A percentile compares a stretch with the other conserved stretches of the same genome.
These are phyloP conservation scores for Euphorbia lathyris DNA, from an alignment of 345 rosid species.

Conservation along the genomic window DNA sequence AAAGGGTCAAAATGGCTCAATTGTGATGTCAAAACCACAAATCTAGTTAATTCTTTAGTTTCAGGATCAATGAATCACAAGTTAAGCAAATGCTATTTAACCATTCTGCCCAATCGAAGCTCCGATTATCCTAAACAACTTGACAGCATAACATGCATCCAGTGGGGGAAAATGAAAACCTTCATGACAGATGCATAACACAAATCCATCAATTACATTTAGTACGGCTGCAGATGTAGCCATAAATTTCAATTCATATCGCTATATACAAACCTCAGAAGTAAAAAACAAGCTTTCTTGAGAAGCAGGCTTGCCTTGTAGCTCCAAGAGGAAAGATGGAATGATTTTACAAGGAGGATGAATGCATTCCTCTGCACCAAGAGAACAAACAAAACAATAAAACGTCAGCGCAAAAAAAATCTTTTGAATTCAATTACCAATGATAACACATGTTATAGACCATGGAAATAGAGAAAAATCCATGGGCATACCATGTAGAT, in stretches of 20 bases:
- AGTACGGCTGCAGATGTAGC: neutral
- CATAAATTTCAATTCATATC: slow-evolving; percentile 4
- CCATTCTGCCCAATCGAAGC: neutral
- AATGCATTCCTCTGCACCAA: slow-evolving; percentile 39
- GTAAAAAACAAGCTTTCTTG: slow-evolving; percentile 37
- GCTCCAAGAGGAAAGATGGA: slow-evolving; percentile 24
- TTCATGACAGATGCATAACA: neutral
- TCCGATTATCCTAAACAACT: neutral
- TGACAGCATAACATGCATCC: neutral
- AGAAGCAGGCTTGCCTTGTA: slow-evolving; percentile 27
- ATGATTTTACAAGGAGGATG: slow-evolving; percentile 30
- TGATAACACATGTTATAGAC: too few relatives aligned
- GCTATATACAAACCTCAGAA: slow-evolving; percentile 39
- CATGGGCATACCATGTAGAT: too few relatives aligned
- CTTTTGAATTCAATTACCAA: neutral
- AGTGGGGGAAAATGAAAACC: neutral
- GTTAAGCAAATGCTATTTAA: neutral
- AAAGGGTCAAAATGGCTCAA: neutral
- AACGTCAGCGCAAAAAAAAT: neutral
- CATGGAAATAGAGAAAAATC: too few relatives aligned
- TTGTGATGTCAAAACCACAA: neutral
- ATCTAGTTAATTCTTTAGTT: neutral
- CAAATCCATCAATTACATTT: neutral
- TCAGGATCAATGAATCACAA: neutral
- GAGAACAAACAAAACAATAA: neutral